phyloP scores from a whole-genome alignment of 805 yeast genomes.

The Kazachstania psychrophila region DNA sequence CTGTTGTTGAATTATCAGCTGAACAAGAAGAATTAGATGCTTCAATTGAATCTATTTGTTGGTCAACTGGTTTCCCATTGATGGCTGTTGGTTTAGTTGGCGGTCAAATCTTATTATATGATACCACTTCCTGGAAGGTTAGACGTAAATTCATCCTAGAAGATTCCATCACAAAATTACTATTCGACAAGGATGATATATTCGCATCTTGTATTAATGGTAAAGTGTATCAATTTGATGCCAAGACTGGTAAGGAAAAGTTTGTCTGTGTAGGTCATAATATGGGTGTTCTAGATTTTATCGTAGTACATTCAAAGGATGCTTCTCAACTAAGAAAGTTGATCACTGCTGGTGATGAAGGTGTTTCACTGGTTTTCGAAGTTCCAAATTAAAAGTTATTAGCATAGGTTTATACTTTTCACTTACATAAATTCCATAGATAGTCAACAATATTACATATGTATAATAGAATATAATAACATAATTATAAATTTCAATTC shows the following conservation, averaged over 20 bases:
- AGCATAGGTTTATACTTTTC: no score
- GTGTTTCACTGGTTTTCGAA: conserved; percentile 71
- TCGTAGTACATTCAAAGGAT: conserved; percentile 42
- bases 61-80: conserved; percentile 58
- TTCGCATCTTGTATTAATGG: conserved; percentile 80
- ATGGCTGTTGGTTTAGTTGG: conserved; percentile 85
- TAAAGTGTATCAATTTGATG: conserved; percentile 76
- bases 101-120: conserved; percentile 78
- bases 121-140: conserved; percentile 76
- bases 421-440: no score
- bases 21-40: conserved; percentile 54
- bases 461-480: no score
- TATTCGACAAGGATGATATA: conserved; percentile 51
- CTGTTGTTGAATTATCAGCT: conserved; percentile 49
- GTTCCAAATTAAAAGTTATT: conserved; percentile 28
- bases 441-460: no score
- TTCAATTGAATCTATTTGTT: conserved; percentile 70
- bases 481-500: no score
- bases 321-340: conserved; percentile 37
- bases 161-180: conserved; percentile 79
- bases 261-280: conserved; percentile 85
- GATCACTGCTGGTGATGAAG: conserved; percentile 95
- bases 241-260: conserved; percentile 69
- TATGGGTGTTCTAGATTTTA: conserved; percentile 87
- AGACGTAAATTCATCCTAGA: conserved; percentile 59